Conservation (phyloP, 192 early-diverging fungal species). For the Entomortierella parvispora region DNA sequence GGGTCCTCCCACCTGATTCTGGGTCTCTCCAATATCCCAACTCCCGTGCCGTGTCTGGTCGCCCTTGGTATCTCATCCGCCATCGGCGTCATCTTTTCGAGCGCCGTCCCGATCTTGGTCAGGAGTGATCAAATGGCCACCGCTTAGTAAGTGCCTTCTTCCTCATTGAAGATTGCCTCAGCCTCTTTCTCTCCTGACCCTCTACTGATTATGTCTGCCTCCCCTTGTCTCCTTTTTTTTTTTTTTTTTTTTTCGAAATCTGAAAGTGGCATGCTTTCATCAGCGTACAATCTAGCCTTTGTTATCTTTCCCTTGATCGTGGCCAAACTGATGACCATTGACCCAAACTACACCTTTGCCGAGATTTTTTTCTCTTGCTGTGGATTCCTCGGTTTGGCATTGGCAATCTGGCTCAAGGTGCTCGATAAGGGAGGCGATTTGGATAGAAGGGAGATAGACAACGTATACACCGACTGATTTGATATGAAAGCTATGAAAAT, state of each 20-base stretch:
- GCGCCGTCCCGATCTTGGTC: constrained; percentile 64
- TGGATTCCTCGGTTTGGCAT: constrained; percentile 10
- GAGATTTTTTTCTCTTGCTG: constrained; percentile 25
- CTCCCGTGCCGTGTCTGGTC: constrained; percentile 57
- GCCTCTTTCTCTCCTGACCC: too few relatives aligned
- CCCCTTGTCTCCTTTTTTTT: neutral
- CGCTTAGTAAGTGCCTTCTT: constrained; percentile 54
- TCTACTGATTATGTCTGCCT: too few relatives aligned
- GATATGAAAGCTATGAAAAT: too few relatives aligned
- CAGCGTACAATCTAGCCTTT: constrained; percentile 59
- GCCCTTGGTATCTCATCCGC: constrained; percentile 45
- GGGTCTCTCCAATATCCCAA: constrained; percentile 31
- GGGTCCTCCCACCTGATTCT: constrained; percentile 55
- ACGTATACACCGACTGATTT: neutral
- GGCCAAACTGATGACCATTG: constrained; percentile 55
- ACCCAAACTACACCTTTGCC: constrained; percentile 25
- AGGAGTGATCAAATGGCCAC: constrained; percentile 41
- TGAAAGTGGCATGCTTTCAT: constrained; percentile 62
- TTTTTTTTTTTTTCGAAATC: neutral
- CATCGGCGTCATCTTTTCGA: constrained; percentile 14
- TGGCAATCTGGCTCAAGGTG: constrained; percentile 25
- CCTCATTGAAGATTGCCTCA: too few relatives aligned
- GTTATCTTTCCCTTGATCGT: constrained; percentile 66
- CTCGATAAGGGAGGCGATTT: constrained; percentile 16
- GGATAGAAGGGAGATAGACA: constrained; percentile 21